Percentiles rank a stretch among this genome's conserved stretches.
phyloP scores from a whole-genome alignment of 2,329 filamentous ascomycete species.

The Xylaria sp. region DNA sequence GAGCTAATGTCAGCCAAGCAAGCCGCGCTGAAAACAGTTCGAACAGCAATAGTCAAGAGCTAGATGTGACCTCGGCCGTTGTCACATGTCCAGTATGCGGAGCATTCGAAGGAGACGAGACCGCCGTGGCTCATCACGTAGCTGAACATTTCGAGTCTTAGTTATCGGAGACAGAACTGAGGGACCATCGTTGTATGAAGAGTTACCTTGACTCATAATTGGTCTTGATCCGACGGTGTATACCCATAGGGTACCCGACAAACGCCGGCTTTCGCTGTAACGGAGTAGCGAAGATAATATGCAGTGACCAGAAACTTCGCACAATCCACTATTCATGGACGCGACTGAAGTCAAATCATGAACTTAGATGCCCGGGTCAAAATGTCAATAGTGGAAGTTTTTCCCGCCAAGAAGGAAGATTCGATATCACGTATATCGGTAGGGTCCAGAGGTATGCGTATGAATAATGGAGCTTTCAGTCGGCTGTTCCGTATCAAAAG shows the following conservation, averaged over 20 bases:
- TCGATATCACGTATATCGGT: no score
- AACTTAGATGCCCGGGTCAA: background rate
- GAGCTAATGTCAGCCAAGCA: conserved; percentile 27
- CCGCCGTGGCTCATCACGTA: conserved; percentile 71
- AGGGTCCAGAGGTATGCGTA: background rate
- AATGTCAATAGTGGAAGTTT: background rate
- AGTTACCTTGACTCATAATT: background rate
- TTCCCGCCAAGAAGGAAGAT: background rate
- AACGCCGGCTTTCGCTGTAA: background rate
- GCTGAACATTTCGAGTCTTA: conserved; percentile 58
- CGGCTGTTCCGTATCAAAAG: background rate
- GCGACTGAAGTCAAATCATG: background rate
- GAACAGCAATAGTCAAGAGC: conserved; percentile 18
- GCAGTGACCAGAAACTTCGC: background rate
- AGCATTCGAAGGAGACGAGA: conserved; percentile 70
- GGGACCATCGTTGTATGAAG: no score
- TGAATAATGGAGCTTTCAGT: background rate
- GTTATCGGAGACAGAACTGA: background rate
- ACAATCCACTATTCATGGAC: background rate
- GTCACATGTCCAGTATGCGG: conserved; percentile 68
- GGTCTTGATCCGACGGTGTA: background rate
- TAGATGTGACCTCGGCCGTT: conserved; percentile 40
- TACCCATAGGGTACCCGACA: background rate
- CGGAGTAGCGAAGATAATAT: background rate
- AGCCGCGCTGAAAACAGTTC: conserved; percentile 15